These are phyloP conservation scores for Lactarius vividus DNA, from an alignment of 768 basidiomycete species.

Conservation along the genomic window DNA sequence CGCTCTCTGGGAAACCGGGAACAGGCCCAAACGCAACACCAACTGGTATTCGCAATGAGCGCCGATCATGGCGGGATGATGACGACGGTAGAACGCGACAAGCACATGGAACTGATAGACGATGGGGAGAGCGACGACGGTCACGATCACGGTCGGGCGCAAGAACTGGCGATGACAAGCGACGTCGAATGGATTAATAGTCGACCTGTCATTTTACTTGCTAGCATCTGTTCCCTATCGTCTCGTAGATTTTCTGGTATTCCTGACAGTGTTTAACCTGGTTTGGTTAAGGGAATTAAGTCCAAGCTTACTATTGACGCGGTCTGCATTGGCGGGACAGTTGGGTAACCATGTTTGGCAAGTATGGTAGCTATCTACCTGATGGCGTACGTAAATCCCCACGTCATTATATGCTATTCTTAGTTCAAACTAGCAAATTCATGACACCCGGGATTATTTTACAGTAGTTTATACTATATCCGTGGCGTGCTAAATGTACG, in stretches of 20 bases:
- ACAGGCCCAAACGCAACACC: constrained; percentile 36
- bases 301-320: background rate
- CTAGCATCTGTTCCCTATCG: background rate
- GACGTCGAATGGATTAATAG: constrained; percentile 30
- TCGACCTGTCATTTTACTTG: background rate
- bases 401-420: background rate
- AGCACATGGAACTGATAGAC: constrained; percentile 11
- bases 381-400: background rate
- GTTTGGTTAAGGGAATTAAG: background rate
- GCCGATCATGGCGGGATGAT: constrained; percentile 29
- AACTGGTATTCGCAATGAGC: constrained; percentile 29
- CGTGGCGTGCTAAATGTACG: too few relatives aligned
- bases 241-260: background rate
- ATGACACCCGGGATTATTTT: background rate
- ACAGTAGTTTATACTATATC: too few relatives aligned
- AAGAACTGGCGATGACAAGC: constrained; percentile 35
- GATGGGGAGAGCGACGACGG: constrained; percentile 30
- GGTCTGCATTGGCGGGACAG: background rate
- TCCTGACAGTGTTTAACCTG: background rate
- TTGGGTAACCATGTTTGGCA: background rate
- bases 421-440: background rate
- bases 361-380: background rate
- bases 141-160: constrained; percentile 33
- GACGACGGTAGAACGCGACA: constrained; percentile 23
- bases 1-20: constrained; percentile 31